Evolutionary conservation across 495 filamentous ascomycete species (phyloP), one percentile per base, ranked within the genome.

Genomic region (Penicillium parvum): DNA sequence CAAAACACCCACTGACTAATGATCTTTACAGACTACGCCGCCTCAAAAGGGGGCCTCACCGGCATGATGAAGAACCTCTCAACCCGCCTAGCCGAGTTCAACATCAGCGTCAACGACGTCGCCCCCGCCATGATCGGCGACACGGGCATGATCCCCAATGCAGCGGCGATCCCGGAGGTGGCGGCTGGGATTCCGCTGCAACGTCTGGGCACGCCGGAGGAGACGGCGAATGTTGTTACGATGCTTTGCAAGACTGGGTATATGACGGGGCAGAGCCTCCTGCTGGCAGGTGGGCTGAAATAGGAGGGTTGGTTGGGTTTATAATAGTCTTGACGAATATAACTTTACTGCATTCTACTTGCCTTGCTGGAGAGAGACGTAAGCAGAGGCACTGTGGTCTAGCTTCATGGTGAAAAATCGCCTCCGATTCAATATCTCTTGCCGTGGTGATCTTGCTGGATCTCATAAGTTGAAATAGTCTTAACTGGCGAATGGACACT

Each of bases 31-130:
- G 75, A 86, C 48, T 87, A 85, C 49, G 78, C 80, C 17, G 81
- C 83, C 7, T 81, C 78, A 12, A 66, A 87, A 76, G 68, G 78
- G 62, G 37, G 84, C 63, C 52, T 87, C 37, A 78, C 75, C 3
- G 78, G 76, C 2, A 73, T 87, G 72, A 82, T 84, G 69, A 78
- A 75, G 52, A 85, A 81, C 43, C 63, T 88, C 15, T 72, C 80
- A 8, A 74, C 65, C n/a, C 74, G 77, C 37, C 69, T 84, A 18
- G 81, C 78, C 7, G 66, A 73, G 48, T 68, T 71, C 44, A 81
- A 81, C 21, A 83, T 89, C 49, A 87, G 83, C 16, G 79, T 85
- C 27, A 88, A 89, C 39, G 83, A 84, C 53, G 81, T 89, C 2
- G 81, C 84, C 10, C 85, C 84, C 0, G 84, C 83, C 7, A 80